Percentiles rank a stretch among this genome's conserved stretches.
Evolutionary conservation across 2,329 filamentous ascomycete species (phyloP).

Genomic region (Beauveria sp.): DNA sequence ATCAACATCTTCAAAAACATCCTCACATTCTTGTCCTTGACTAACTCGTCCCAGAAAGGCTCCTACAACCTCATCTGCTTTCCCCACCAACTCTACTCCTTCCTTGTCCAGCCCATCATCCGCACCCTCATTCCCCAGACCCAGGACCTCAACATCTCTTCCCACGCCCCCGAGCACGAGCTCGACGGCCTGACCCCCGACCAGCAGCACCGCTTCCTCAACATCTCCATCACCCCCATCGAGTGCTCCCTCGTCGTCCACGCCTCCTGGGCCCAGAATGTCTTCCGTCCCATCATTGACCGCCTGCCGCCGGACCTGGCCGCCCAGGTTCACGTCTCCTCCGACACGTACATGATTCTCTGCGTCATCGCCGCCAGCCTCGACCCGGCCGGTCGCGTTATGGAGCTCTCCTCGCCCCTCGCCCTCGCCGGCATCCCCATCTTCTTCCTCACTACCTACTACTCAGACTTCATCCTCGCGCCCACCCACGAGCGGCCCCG

Average conservation of each 20-base stretch:
- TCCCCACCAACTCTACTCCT: slow-evolving; percentile 67
- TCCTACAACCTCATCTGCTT: slow-evolving; percentile 86
- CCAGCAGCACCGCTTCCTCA: slow-evolving; percentile 72
- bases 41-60: slow-evolving; percentile 57
- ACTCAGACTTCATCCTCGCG: slow-evolving; percentile 92
- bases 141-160: slow-evolving; percentile 31
- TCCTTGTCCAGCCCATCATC: slow-evolving; percentile 81
- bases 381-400: slow-evolving; percentile 82
- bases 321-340: slow-evolving; percentile 62
- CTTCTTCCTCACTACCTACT: slow-evolving; percentile 98
- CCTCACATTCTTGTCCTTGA: too few relatives aligned
- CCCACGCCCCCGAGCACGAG: slow-evolving; percentile 27
- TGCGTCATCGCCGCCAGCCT: slow-evolving; percentile 85
- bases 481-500: slow-evolving; percentile 65
- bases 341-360: slow-evolving; percentile 80
- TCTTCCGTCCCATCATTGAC: slow-evolving; percentile 67
- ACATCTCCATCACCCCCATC: slow-evolving; percentile 84
- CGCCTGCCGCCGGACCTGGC: slow-evolving; percentile 46
- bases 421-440: slow-evolving; percentile 91
- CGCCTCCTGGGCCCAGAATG: slow-evolving; percentile 59
- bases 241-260: slow-evolving; percentile 92
- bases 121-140: slow-evolving; percentile 67
- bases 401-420: slow-evolving; percentile 84
- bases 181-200: slow-evolving; percentile 42
- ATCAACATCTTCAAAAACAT: neutral